Percentiles rank a stretch among this genome's conserved stretches.
Evolutionary conservation across 257 asterid genomes (phyloP).

Genomic region (Knoxia roxburghii): DNA sequence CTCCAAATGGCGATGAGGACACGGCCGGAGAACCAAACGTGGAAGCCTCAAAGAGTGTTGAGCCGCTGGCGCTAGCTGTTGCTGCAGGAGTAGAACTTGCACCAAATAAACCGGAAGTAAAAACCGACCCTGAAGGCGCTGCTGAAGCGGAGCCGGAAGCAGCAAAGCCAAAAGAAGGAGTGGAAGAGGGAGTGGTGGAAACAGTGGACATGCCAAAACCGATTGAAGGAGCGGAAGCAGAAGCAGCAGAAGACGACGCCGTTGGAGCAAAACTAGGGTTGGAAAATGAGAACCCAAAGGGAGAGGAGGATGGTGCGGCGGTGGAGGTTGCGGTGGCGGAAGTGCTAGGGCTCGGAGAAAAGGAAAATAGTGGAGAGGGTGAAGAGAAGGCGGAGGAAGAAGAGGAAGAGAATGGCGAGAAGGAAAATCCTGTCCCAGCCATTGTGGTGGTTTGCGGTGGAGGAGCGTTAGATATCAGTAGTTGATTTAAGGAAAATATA

Average conservation of each 20-base stretch:
- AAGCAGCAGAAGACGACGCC: slow-evolving; percentile 10
- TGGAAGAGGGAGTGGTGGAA: background rate
- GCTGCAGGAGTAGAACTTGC: slow-evolving; percentile 13
- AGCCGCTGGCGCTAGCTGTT: background rate
- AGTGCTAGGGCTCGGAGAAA: slow-evolving; percentile 11
- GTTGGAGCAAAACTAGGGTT: slow-evolving; percentile 41
- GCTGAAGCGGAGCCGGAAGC: slow-evolving; percentile 7
- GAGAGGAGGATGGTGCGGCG: slow-evolving; percentile 19
- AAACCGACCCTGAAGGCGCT: slow-evolving; percentile 4
- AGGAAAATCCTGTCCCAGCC: slow-evolving; percentile 45
- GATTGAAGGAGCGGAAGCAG: slow-evolving; percentile 8
- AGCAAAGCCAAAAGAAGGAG: slow-evolving; percentile 17
- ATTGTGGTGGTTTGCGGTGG: slow-evolving; percentile 10
- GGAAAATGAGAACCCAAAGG: slow-evolving; percentile 28
- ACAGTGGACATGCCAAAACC: slow-evolving; percentile 22
- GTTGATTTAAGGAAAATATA: background rate
- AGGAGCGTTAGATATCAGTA: background rate
- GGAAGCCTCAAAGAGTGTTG: background rate
- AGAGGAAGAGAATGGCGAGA: slow-evolving; percentile 20
- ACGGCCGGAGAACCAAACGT: slow-evolving; percentile 13
- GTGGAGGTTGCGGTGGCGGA: slow-evolving; percentile 5
- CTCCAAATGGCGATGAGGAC: slow-evolving; percentile 36
- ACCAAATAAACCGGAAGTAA: slow-evolving; percentile 1
- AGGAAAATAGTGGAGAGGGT: slow-evolving; percentile 8
- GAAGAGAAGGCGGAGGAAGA: slow-evolving; percentile 14